Conservation (phyloP, 1,284 basidiomycete species). For the Leccinum variabile region DNA sequence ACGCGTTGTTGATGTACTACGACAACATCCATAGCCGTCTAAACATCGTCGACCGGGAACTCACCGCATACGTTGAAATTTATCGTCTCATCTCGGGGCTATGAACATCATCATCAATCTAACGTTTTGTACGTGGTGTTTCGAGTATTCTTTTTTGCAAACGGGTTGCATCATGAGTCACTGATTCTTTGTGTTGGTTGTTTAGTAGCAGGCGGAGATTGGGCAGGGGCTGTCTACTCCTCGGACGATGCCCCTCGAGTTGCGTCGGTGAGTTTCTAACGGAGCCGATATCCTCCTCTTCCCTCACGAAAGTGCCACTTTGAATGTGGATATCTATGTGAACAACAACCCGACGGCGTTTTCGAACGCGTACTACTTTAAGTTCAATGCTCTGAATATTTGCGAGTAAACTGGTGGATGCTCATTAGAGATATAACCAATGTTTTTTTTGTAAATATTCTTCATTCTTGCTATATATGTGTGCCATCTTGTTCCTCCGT, state of each 20-base stretch:
- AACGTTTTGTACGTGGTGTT: slow-evolving; percentile 28
- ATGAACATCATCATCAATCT: slow-evolving; percentile 28
- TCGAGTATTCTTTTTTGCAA: background rate
- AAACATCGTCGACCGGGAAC: slow-evolving; percentile 86
- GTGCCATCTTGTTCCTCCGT: background rate
- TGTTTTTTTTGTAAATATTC: background rate
- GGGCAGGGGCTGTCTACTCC: slow-evolving; percentile 39
- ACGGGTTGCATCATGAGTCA: background rate
- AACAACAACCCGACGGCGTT: slow-evolving; percentile 20
- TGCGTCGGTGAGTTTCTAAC: slow-evolving; percentile 32
- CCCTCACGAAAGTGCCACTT: background rate
- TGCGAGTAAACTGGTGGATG: slow-evolving; percentile 13
- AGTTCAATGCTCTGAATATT: slow-evolving; percentile 30
- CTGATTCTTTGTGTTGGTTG: background rate
- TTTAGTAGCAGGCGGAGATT: slow-evolving; percentile 38
- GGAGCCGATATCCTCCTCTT: background rate
- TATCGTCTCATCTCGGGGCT: slow-evolving; percentile 20
- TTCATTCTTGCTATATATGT: background rate
- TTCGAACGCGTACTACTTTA: slow-evolving; percentile 23
- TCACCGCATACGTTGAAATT: slow-evolving; percentile 15
- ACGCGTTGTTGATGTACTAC: slow-evolving; percentile 94
- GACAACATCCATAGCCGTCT: slow-evolving; percentile 96
- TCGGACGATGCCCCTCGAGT: slow-evolving; percentile 34
- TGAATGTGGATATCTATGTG: background rate
- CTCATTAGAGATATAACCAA: background rate